Evolutionary conservation across 2,329 filamentous ascomycete species (phyloP), one percentile per base, ranked within the genome.

Genomic region (Aspergillus pseudoviridinutans): DNA sequence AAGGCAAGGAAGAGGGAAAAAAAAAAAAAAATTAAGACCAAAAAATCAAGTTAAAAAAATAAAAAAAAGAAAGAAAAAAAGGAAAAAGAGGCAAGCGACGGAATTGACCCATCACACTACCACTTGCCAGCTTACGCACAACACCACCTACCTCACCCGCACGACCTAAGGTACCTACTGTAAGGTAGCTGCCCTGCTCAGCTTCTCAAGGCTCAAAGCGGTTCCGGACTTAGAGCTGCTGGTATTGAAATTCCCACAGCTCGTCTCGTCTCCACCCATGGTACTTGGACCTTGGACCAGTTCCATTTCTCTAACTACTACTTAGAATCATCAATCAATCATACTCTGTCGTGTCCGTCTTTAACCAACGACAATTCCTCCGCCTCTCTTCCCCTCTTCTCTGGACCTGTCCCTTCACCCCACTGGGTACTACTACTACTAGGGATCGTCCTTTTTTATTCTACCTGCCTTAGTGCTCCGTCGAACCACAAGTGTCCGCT

Each of bases 241-340:
- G 32, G 32, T 44, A 29, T 54, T 29, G n/a, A n/a, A 17, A 25
- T 35, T 51, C 28, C 35, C 49, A 38, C 54, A 51, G 44, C 32
- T 27, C 17, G 57, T 63, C 32, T 27, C 17, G 57, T 63, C 65
- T 64, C 67, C 66, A 66, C 68, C 58, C 59, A 58, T 66, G 61
- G 58, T 62, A 58, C 53, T 58, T 61, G 51, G 56, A 41, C 57
- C 53, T 51, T 60, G 58, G 44, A 51, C 58, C 49, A 49, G 53
- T 58, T 58, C 53, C 54, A 51, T 51, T 53, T 59, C 51, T 60
- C 49, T 27, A 54, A 52, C 55, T 58, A 55, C 42, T 35, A 51
- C 57, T 51, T 38, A 57, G 53, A 53, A 60, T 51, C 50, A 59
- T 58, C 58, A 57, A 58, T 58, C 60, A 61, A 61, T 63, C 64